phyloP scores from a whole-genome alignment of 306 rosid species.

The Corylus avellana region DNA sequence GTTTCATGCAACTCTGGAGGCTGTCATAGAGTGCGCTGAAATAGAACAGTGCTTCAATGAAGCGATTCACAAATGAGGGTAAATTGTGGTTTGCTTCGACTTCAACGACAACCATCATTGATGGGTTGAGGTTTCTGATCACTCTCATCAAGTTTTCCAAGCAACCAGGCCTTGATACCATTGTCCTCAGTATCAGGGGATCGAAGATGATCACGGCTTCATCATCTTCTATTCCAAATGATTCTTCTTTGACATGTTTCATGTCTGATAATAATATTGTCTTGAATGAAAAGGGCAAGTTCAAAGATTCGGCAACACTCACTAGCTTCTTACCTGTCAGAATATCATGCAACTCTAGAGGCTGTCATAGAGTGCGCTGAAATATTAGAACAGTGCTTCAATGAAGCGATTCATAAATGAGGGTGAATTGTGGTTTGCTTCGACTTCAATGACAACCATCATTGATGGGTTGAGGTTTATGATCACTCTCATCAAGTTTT shows the following conservation, averaged over 20 bases:
- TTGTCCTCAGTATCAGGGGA: conserved; percentile 39
- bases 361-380: conserved; percentile 55
- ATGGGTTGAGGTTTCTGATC: conserved; percentile 51
- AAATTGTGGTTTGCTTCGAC: conserved; percentile 65
- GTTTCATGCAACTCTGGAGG: conserved; percentile 40
- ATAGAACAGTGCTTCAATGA: conserved; percentile 60
- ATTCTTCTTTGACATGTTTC: conserved; percentile 44
- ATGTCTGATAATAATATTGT: conserved; percentile 44
- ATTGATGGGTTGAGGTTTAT: conserved; percentile 52
- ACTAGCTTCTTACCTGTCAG: conserved; percentile 25
- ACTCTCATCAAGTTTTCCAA: conserved; percentile 70
- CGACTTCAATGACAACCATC: conserved; percentile 59
- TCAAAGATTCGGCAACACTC: conserved; percentile 59
- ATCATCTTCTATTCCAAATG: conserved; percentile 43
- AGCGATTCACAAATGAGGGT: conserved; percentile 67
- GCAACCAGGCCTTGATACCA: conserved; percentile 52
- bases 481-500: conserved; percentile 63
- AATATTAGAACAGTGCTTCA: conserved; percentile 50
- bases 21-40: conserved; percentile 56
- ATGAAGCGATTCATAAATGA: conserved; percentile 67
- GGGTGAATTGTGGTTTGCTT: conserved; percentile 66
- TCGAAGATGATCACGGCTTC: conserved; percentile 59
- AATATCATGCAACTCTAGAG: conserved; percentile 37
- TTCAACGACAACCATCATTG: conserved; percentile 58
- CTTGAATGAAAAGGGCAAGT: conserved; percentile 57